Conservation (phyloP, 805 yeast genomes). For the Myxozyma geophila region DNA sequence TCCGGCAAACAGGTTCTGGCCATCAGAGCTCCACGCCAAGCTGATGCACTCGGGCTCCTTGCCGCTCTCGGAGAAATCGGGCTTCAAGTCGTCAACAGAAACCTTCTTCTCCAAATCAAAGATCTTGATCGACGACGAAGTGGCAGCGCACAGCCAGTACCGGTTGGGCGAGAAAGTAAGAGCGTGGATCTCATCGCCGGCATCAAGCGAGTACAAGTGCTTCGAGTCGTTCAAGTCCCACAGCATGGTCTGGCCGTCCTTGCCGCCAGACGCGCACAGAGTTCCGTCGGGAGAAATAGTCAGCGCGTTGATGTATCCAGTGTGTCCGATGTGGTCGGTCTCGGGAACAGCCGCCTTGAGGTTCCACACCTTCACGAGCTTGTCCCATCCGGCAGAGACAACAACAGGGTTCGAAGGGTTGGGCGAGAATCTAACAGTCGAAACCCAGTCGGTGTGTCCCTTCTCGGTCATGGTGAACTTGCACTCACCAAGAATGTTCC, state of each 20-base stretch:
- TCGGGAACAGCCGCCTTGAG: slow-evolving; percentile 78
- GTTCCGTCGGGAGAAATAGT: slow-evolving; percentile 99
- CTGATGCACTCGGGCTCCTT: slow-evolving; percentile 98
- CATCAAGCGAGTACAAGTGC: slow-evolving; percentile 89
- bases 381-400: slow-evolving; percentile 99
- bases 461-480: slow-evolving; percentile 76
- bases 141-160: slow-evolving; percentile 99
- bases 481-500: slow-evolving; percentile 99
- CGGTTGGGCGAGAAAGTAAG: slow-evolving; percentile 99
- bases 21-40: slow-evolving; percentile 99
- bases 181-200: slow-evolving; percentile 97
- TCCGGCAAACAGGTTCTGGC: slow-evolving; percentile 99
- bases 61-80: slow-evolving; percentile 87
- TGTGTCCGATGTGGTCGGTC: slow-evolving; percentile 99
- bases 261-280: slow-evolving; percentile 98
- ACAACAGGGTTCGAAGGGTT: slow-evolving; percentile 61
- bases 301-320: slow-evolving; percentile 96
- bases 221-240: slow-evolving; percentile 92
- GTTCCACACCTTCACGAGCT: slow-evolving; percentile 98
- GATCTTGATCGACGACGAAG: slow-evolving; percentile 96
- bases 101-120: slow-evolving; percentile 95
- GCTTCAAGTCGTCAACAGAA: slow-evolving; percentile 95
- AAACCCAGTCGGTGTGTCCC: slow-evolving; percentile 99
- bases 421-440: slow-evolving; percentile 97
- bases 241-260: slow-evolving; percentile 97